A percentile compares a stretch with the other conserved stretches of the same genome.
Evolutionary conservation across 371 early-diverging fungal species (phyloP).

Genomic region (Zopfochytrium polystomum): DNA sequence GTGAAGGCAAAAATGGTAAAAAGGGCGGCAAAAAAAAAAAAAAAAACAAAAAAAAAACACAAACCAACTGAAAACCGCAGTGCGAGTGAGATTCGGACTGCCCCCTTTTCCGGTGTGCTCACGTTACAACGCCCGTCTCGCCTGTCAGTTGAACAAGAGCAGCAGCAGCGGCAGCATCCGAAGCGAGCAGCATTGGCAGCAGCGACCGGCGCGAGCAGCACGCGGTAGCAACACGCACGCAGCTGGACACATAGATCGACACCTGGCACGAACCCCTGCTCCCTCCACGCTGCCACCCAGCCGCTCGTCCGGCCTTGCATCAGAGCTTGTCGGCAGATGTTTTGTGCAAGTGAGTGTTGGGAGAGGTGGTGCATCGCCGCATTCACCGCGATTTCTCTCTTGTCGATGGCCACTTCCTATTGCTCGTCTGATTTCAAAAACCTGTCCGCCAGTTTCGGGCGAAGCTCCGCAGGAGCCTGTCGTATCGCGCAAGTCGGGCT

Average conservation of each 20-base stretch:
- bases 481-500: slow-evolving; percentile 76
- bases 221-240: background rate
- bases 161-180: too few species aligned
- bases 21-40: too few species aligned
- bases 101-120: too few species aligned
- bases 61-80: too few species aligned
- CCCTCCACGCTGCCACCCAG: too few species aligned
- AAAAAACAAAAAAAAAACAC: too few species aligned
- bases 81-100: too few species aligned
- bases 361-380: background rate
- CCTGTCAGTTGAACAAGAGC: too few species aligned
- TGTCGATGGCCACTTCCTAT: background rate
- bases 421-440: background rate
- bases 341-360: background rate
- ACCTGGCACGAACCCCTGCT: too few species aligned
- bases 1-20: too few species aligned
- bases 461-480: slow-evolving; percentile 86
- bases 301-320: too few species aligned
- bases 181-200: background rate
- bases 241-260: background rate
- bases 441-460: slow-evolving; percentile 75
- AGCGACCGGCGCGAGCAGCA: background rate
- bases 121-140: too few species aligned
- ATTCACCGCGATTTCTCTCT: background rate
- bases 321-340: slow-evolving; percentile 1